phyloP scores from a whole-genome alignment of 2,329 filamentous ascomycete species.

The Paraphoma chrysanthemicola region DNA sequence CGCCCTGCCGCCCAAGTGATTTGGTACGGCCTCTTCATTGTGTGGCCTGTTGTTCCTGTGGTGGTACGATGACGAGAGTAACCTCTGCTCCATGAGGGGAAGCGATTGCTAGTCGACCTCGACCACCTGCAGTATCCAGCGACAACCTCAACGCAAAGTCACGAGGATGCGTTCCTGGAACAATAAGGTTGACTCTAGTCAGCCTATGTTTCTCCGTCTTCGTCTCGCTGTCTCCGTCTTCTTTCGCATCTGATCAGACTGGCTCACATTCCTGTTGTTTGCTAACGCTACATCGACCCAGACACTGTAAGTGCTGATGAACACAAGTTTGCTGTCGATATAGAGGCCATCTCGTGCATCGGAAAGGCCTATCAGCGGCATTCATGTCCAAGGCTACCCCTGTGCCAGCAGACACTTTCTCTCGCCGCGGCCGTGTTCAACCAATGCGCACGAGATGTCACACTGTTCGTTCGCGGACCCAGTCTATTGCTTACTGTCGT shows the following conservation, averaged over 20 bases:
- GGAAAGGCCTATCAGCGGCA: background rate
- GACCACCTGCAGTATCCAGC: no score
- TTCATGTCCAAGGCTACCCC: background rate
- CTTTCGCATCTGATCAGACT: background rate
- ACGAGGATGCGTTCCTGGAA: no score
- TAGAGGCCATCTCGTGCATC: background rate
- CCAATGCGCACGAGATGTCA: background rate
- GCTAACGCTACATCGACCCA: no score
- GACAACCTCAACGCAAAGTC: no score
- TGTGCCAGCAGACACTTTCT: background rate
- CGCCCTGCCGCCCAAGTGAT: no score
- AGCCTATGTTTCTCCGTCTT: background rate
- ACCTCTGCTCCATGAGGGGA: no score
- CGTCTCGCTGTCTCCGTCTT: background rate
- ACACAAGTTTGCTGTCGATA: slow-evolving; percentile 1
- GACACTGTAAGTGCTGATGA: background rate
- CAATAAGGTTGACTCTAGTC: no score
- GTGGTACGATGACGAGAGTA: no score
- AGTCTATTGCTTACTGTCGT: background rate
- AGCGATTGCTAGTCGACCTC: no score
- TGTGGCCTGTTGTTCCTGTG: no score
- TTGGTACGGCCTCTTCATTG: no score
- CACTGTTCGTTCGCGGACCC: background rate
- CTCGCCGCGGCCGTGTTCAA: background rate
- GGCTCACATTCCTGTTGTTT: no score